These are phyloP conservation scores for Ganoderma lucidum DNA, from an alignment of 1,284 basidiomycete species.

Conservation along the genomic window DNA sequence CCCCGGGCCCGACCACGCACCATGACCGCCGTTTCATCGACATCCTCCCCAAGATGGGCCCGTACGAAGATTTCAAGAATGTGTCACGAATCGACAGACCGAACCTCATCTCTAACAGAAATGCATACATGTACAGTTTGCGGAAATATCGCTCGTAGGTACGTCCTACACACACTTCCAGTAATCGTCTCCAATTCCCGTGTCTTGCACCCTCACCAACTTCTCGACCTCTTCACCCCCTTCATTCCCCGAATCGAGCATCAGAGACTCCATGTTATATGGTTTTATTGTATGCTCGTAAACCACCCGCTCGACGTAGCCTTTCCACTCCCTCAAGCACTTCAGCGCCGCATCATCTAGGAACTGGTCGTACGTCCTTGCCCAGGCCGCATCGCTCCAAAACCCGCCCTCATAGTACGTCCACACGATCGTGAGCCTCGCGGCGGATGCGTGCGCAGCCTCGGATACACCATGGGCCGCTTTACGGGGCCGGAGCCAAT, in stretches of 20 bases:
- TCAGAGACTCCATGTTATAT: not conserved
- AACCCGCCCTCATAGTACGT: not conserved
- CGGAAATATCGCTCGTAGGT: not conserved
- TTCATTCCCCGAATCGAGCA: not conserved
- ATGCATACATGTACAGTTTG: not conserved
- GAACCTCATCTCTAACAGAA: too few relatives aligned
- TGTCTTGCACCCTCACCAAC: not conserved
- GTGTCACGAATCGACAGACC: too few relatives aligned
- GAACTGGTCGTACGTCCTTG: not conserved
- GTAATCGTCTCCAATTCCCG: not conserved
- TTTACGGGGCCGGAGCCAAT: not conserved
- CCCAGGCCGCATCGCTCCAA: not conserved
- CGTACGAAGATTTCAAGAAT: too few relatives aligned
- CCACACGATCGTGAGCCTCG: not conserved
- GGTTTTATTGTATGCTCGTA: not conserved
- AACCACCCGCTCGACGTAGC: not conserved
- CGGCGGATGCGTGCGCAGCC: too few relatives aligned
- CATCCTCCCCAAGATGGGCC: too few relatives aligned
- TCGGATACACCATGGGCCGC: not conserved
- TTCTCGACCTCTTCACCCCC: not conserved
- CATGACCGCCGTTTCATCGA: too few relatives aligned
- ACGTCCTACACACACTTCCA: not conserved
- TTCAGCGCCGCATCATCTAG: not conserved
- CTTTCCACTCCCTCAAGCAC: not conserved
- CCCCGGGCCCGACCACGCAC: too few relatives aligned